A percentile compares a stretch with the other conserved stretches of the same genome.
These are phyloP conservation scores for Aspergillus funiculosus DNA, from an alignment of 495 filamentous ascomycete genomes.

Conservation along the genomic window DNA sequence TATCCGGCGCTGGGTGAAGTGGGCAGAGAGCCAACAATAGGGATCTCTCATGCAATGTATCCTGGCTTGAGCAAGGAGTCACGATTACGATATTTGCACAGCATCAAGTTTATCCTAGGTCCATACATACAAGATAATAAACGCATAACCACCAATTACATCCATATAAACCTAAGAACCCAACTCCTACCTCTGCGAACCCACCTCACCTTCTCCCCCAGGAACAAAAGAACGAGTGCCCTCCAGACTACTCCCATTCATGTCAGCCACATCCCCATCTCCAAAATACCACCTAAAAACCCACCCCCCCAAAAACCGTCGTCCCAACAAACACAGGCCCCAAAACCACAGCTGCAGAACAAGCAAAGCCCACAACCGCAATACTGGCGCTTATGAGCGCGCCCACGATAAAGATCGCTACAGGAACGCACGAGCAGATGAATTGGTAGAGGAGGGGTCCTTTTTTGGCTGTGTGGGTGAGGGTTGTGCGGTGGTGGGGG, in stretches of 20 bases:
- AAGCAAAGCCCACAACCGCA: constrained; percentile 49
- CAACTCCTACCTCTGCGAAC: too few relatives aligned
- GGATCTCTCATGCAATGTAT: too few relatives aligned
- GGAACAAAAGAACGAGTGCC: too few relatives aligned
- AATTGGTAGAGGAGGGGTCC: constrained; percentile 40
- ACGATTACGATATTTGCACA: too few relatives aligned
- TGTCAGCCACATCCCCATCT: constrained; percentile 9
- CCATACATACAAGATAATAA: too few relatives aligned
- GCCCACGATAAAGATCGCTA: constrained; percentile 55
- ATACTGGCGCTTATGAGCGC: constrained; percentile 45
- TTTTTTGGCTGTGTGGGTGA: constrained; percentile 6
- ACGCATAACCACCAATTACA: too few relatives aligned
- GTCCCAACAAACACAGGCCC: constrained; percentile 59
- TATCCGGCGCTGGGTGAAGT: constrained; percentile 79
- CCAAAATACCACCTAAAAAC: constrained; percentile 51
- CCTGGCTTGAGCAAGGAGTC: too few relatives aligned
- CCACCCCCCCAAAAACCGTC: constrained; percentile 53
- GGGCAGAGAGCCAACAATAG: constrained; percentile 51
- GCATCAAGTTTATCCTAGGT: too few relatives aligned
- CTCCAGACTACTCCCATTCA: too few relatives aligned
- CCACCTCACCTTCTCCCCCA: too few relatives aligned
- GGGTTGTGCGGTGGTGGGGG: not conserved
- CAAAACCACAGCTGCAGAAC: constrained; percentile 58
- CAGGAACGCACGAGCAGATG: constrained; percentile 50
- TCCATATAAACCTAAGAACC: too few relatives aligned